Conservation (phyloP, 1,139 yeast genomes). For the Arxiozyma telluris region DNA sequence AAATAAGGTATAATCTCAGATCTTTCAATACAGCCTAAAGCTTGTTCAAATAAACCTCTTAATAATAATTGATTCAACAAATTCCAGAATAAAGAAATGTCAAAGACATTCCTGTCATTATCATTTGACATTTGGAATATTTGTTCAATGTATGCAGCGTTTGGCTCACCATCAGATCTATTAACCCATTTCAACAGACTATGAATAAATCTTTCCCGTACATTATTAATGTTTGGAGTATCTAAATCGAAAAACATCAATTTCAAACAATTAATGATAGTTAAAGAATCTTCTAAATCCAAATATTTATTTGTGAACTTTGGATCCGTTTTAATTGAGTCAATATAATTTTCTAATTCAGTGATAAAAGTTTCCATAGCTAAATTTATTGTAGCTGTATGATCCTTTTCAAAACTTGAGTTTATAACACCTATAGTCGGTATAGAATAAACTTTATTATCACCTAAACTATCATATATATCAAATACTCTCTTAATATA, state of each 20-base stretch:
- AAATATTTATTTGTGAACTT: slow-evolving; percentile 23
- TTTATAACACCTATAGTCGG: slow-evolving; percentile 35
- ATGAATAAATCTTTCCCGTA: slow-evolving; percentile 20
- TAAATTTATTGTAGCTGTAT: slow-evolving; percentile 28
- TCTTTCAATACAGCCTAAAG: slow-evolving; percentile 40
- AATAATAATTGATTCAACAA: slow-evolving; percentile 47
- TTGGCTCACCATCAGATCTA: slow-evolving; percentile 54
- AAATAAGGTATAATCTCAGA: slow-evolving; percentile 25
- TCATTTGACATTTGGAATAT: slow-evolving; percentile 13
- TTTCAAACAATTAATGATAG: slow-evolving; percentile 49
- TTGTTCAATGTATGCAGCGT: slow-evolving; percentile 35
- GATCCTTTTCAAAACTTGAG: slow-evolving; percentile 28
- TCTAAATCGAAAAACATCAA: slow-evolving; percentile 43
- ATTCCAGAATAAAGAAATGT: slow-evolving; percentile 57
- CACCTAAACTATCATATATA: slow-evolving; percentile 33
- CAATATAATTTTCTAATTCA: slow-evolving; percentile 32
- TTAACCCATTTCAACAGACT: slow-evolving; percentile 53
- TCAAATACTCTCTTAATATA: slow-evolving; percentile 35
- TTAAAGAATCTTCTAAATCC: slow-evolving; percentile 40
- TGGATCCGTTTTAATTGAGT: slow-evolving; percentile 18
- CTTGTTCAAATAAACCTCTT: slow-evolving; percentile 56
- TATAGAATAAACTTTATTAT: slow-evolving; percentile 31
- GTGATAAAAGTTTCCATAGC: slow-evolving; percentile 31
- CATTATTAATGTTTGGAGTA: slow-evolving; percentile 36
- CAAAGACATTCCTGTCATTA: slow-evolving; percentile 39